A percentile compares a stretch with the other conserved stretches of the same genome.
Evolutionary conservation across 2,329 filamentous ascomycete species (phyloP).

Genomic region (Parastagonospora avenae): DNA sequence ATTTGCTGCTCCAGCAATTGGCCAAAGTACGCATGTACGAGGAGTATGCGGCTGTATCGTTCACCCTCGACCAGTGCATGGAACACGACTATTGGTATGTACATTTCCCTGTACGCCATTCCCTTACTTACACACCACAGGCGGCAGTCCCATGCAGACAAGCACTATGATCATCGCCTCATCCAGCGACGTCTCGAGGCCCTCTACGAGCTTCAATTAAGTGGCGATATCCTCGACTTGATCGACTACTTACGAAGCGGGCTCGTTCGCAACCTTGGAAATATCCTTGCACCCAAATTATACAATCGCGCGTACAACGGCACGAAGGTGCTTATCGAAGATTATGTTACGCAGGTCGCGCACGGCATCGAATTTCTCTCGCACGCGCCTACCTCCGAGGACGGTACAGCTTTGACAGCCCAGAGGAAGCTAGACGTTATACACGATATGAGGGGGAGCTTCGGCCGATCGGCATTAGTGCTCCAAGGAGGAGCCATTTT

Average conservation of each 20-base stretch:
- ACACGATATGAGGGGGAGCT: conserved; percentile 85
- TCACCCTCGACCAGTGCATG: conserved; percentile 80
- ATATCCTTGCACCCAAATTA: conserved; percentile 80
- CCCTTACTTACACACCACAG: conserved; percentile 48
- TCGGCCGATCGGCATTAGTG: conserved; percentile 83
- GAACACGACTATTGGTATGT: conserved; percentile 78
- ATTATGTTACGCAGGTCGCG: conserved; percentile 86
- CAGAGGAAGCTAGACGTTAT: conserved; percentile 85
- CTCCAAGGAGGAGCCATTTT: conserved; percentile 92
- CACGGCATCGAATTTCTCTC: conserved; percentile 79
- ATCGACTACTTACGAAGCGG: conserved; percentile 81
- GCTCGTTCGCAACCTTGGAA: conserved; percentile 82
- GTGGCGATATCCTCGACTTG: conserved; percentile 73
- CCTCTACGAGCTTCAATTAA: conserved; percentile 70
- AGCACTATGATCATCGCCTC: conserved; percentile 84
- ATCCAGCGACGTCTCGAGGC: conserved; percentile 78
- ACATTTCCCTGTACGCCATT: background rate
- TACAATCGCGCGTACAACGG: conserved; percentile 87
- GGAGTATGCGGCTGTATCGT: conserved; percentile 85
- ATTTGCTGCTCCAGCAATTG: conserved; percentile 69
- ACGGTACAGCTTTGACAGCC: conserved; percentile 62
- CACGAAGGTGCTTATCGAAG: conserved; percentile 88
- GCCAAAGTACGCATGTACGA: conserved; percentile 73
- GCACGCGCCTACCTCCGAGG: conserved; percentile 61
- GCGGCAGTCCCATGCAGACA: conserved; percentile 80